Evolutionary conservation across 768 basidiomycete species (phyloP).

Genomic region (Serendipita sp.): DNA sequence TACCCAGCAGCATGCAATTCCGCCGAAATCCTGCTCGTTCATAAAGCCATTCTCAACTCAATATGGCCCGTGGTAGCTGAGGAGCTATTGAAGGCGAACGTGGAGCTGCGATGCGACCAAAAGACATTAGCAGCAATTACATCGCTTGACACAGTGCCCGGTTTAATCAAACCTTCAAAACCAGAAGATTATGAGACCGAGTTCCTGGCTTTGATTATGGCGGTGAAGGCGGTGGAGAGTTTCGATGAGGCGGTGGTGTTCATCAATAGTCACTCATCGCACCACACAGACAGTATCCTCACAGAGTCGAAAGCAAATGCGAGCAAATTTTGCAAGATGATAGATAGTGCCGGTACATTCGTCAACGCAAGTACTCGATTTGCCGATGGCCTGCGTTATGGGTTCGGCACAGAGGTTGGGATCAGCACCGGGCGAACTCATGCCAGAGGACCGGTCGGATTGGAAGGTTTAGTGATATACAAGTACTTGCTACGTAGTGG

Average conservation of each 20-base stretch:
- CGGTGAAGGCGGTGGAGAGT: conserved; percentile 59
- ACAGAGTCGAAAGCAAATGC: conserved; percentile 57
- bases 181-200: conserved; percentile 68
- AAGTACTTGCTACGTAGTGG: conserved; percentile 84
- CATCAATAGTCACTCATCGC: conserved; percentile 86
- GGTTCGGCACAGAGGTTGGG: conserved; percentile 95
- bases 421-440: conserved; percentile 95
- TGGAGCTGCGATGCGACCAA: conserved; percentile 68
- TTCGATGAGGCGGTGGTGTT: conserved; percentile 61
- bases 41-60: conserved; percentile 48
- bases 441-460: conserved; percentile 86
- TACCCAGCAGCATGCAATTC: conserved; percentile 87
- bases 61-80: conserved; percentile 70
- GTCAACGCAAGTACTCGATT: conserved; percentile 93
- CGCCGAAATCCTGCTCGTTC: conserved; percentile 75
- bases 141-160: conserved; percentile 15
- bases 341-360: conserved; percentile 85
- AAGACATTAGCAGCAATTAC: conserved; percentile 29
- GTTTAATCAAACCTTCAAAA: conserved; percentile 30
- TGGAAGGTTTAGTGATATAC: conserved; percentile 88
- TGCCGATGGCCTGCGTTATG: conserved; percentile 91
- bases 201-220: conserved; percentile 70
- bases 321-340: conserved; percentile 63
- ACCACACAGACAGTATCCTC: conserved; percentile 88
- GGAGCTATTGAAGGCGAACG: conserved; percentile 48